phyloP scores from a whole-genome alignment of 2,329 filamentous ascomycete genomes.

The Trematosphaeria pertusa region DNA sequence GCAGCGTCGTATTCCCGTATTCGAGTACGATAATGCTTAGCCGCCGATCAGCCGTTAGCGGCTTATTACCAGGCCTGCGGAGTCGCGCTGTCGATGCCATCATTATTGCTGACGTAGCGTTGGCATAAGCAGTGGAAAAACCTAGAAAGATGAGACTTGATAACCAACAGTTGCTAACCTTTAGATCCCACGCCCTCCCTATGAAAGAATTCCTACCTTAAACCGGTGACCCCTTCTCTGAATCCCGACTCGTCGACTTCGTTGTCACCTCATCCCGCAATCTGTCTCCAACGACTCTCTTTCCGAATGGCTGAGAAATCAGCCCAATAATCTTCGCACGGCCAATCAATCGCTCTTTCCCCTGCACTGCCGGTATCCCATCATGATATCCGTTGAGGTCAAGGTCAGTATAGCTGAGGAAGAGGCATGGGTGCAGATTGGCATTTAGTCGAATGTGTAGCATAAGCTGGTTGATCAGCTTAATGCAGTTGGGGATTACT shows the following conservation, averaged over 20 bases:
- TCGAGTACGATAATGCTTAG: no score
- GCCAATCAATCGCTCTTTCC: slow-evolving; percentile 15
- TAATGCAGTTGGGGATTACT: slow-evolving; percentile 2
- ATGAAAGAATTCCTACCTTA: slow-evolving; percentile 14
- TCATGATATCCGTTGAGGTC: slow-evolving; percentile 14
- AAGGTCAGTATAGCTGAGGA: slow-evolving; percentile 14
- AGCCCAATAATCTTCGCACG: slow-evolving; percentile 12
- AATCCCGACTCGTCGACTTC: slow-evolving; percentile 17
- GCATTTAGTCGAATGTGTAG: slow-evolving; percentile 17
- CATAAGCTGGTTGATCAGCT: slow-evolving; percentile 16
- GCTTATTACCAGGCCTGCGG: no score
- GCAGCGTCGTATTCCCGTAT: no score
- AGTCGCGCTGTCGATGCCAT: no score
- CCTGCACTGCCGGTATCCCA: slow-evolving; percentile 13
- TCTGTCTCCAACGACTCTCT: slow-evolving; percentile 12
- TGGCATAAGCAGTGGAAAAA: no score
- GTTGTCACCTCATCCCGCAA: slow-evolving; percentile 15
- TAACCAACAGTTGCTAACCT: slow-evolving; percentile 5
- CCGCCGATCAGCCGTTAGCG: no score
- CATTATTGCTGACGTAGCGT: no score
- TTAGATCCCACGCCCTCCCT: slow-evolving; percentile 15
- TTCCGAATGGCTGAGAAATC: slow-evolving; percentile 15
- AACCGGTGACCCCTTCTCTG: slow-evolving; percentile 13
- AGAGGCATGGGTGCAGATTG: slow-evolving; percentile 18
- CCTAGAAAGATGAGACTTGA: no score